Conservation (phyloP, 768 basidiomycete genomes). For the Psilocybe cyanescens region DNA sequence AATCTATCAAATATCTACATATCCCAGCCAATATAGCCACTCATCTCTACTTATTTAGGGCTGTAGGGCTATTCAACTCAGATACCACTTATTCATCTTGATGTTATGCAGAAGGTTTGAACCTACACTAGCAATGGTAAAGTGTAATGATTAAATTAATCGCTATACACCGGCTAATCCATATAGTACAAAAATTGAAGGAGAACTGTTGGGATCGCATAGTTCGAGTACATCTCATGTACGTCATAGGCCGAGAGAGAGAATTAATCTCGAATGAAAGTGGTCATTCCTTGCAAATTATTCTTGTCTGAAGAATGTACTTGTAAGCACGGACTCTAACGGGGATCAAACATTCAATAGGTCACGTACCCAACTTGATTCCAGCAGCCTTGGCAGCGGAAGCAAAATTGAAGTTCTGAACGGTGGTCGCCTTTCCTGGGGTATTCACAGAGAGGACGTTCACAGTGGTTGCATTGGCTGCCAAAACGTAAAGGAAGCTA, state of each 20-base stretch:
- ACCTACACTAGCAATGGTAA: too few relatives aligned
- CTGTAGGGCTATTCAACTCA: too few relatives aligned
- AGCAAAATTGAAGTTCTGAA: constrained; percentile 32
- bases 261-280: constrained; percentile 8
- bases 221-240: too few relatives aligned
- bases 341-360: not conserved
- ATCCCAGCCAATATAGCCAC: too few relatives aligned
- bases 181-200: too few relatives aligned
- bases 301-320: not conserved
- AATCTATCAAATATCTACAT: too few relatives aligned
- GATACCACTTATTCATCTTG: too few relatives aligned
- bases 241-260: not conserved
- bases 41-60: too few relatives aligned
- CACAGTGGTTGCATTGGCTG: constrained; percentile 29
- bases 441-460: constrained; percentile 30
- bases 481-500: constrained; percentile 33
- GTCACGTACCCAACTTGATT: constrained; percentile 12
- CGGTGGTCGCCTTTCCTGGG: constrained; percentile 25
- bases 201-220: too few relatives aligned
- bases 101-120: too few relatives aligned
- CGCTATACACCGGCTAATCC: too few relatives aligned
- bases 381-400: constrained; percentile 16
- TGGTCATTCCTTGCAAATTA: constrained; percentile 18
- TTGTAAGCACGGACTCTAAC: not conserved
- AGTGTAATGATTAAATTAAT: too few relatives aligned